Conservation (phyloP, 2,329 filamentous ascomycete species). For the Ceratocystis papillata region DNA sequence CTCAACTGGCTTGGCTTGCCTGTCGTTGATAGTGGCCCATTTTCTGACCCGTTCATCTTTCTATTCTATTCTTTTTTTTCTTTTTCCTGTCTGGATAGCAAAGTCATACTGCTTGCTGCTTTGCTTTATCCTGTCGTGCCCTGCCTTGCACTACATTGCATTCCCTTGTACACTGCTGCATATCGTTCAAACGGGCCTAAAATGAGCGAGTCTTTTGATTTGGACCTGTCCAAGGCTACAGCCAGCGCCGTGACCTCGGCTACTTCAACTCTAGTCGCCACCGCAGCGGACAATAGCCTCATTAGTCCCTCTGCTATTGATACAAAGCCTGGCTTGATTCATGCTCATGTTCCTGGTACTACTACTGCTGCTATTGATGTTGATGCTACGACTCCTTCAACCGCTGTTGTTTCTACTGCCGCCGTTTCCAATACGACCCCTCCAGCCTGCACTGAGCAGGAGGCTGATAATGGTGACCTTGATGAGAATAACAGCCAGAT, state of each 20-base stretch:
- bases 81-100: neutral
- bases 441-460: neutral
- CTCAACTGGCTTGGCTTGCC: neutral
- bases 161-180: neutral
- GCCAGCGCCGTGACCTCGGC: neutral
- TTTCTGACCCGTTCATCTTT: conserved; percentile 1
- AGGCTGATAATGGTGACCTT: neutral
- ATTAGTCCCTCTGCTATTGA: neutral
- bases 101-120: neutral
- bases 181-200: neutral
- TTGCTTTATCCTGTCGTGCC: too few relatives aligned
- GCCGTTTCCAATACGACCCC: neutral
- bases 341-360: neutral
- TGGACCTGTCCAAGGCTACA: neutral
- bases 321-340: neutral
- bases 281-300: neutral
- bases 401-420: neutral
- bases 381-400: neutral
- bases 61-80: neutral
- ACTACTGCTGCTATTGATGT: neutral
- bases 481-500: neutral
- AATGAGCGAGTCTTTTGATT: conserved; percentile 5
- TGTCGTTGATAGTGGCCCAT: neutral
- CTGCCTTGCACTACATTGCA: neutral
- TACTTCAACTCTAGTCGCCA: neutral